Conservation (phyloP, 139 green algal genomes). For the Ettlia oleoabundans region DNA sequence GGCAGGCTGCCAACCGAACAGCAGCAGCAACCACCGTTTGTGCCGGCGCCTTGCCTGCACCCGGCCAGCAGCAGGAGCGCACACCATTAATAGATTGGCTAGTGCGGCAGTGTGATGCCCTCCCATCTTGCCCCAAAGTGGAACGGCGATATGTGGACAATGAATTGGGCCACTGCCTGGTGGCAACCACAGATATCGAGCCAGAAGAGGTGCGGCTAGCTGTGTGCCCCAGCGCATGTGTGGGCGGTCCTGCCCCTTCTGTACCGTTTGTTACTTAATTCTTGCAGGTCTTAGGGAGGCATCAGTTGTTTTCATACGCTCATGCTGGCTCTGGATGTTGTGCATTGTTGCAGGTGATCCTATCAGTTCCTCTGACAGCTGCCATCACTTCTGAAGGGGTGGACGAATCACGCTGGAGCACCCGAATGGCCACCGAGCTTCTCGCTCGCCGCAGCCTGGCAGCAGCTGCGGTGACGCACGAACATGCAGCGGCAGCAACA, state of each 20-base stretch:
- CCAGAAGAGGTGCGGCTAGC: too few species aligned
- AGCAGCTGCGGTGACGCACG: neutral
- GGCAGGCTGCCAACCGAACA: neutral
- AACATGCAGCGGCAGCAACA: neutral
- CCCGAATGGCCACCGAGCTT: conserved; percentile 2
- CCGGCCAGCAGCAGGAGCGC: neutral
- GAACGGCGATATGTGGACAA: neutral
- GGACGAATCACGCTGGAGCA: conserved; percentile 28
- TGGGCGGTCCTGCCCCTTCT: too few species aligned
- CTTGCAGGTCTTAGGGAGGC: too few species aligned
- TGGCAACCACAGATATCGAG: conserved; percentile 25
- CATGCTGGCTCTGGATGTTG: too few species aligned
- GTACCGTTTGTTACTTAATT: too few species aligned
- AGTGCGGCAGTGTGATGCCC: neutral
- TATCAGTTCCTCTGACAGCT: conserved; percentile 19
- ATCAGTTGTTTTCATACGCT: too few species aligned
- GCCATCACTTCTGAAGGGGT: conserved; percentile 25
- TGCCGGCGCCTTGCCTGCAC: too few species aligned
- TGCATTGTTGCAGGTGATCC: too few species aligned
- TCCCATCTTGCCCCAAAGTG: conserved; percentile 23
- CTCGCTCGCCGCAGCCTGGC: neutral
- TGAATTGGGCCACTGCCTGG: conserved; percentile 22
- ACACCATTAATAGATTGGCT: conserved; percentile 19
- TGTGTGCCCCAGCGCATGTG: too few species aligned
- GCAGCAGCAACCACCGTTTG: neutral